Conservation (phyloP, 2,329 filamentous ascomycete genomes). For the Fusarium torulosum region DNA sequence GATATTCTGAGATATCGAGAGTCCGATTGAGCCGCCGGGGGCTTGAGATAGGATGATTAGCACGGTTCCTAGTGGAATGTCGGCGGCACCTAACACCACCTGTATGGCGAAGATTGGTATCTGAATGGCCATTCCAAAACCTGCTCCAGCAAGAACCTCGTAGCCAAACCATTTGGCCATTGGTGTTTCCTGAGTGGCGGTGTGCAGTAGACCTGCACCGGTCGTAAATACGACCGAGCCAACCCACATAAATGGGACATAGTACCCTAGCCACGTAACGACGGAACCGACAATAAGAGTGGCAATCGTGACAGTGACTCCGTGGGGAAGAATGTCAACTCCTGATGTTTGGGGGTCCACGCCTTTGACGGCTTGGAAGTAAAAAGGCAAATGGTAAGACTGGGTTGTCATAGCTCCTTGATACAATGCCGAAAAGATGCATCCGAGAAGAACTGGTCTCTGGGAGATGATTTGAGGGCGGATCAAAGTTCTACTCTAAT, state of each 20-base stretch:
- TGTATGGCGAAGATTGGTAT: slow-evolving; percentile 59
- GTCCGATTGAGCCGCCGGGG: slow-evolving; percentile 54
- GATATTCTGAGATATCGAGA: slow-evolving; percentile 39
- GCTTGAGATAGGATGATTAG: slow-evolving; percentile 60
- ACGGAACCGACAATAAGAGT: slow-evolving; percentile 29
- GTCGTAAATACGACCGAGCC: slow-evolving; percentile 32
- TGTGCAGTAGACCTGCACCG: slow-evolving; percentile 30
- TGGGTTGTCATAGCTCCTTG: slow-evolving; percentile 43
- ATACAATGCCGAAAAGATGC: slow-evolving; percentile 36
- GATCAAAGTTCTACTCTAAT: slow-evolving; percentile 25
- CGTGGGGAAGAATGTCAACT: slow-evolving; percentile 36
- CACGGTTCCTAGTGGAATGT: slow-evolving; percentile 60
- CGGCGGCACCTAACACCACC: slow-evolving; percentile 55
- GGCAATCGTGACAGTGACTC: slow-evolving; percentile 27
- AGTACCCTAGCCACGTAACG: slow-evolving; percentile 33
- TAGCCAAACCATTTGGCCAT: slow-evolving; percentile 59
- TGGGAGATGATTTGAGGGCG: slow-evolving; percentile 33
- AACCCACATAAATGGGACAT: slow-evolving; percentile 43
- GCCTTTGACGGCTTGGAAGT: slow-evolving; percentile 46
- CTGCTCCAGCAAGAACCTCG: slow-evolving; percentile 58
- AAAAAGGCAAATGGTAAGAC: slow-evolving; percentile 37
- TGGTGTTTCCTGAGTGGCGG: slow-evolving; percentile 49
- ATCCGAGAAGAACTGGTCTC: slow-evolving; percentile 29
- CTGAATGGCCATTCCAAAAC: slow-evolving; percentile 58
- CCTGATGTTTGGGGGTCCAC: slow-evolving; percentile 32